Percentiles rank a stretch among this genome's conserved stretches.
Evolutionary conservation across 192 early-diverging fungal species (phyloP).

Genomic region (Umbelopsis ramanniana): DNA sequence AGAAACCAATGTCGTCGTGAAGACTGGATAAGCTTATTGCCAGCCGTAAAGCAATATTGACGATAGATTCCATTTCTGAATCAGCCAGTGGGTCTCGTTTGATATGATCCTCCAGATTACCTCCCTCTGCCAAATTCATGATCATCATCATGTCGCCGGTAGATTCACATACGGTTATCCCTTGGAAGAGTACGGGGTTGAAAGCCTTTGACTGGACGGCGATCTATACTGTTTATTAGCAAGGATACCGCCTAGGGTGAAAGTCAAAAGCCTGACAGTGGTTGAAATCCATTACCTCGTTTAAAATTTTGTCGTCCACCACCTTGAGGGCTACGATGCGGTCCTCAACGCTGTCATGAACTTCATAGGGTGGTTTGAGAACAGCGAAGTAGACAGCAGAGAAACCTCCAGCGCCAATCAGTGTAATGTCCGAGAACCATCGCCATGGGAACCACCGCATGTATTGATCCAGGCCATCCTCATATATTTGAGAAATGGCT

Average conservation of each 20-base stretch:
- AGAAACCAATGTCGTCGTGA: slow-evolving; percentile 29
- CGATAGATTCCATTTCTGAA: slow-evolving; percentile 38
- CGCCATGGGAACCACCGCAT: slow-evolving; percentile 45
- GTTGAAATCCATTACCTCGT: slow-evolving; percentile 34
- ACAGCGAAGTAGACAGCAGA: slow-evolving; percentile 43
- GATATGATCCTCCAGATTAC: slow-evolving; percentile 40
- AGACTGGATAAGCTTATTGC: slow-evolving; percentile 35
- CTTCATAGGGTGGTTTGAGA: slow-evolving; percentile 37
- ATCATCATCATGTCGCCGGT: slow-evolving; percentile 47
- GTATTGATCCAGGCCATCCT: slow-evolving; percentile 32
- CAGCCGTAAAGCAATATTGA: slow-evolving; percentile 38
- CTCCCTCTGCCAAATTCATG: slow-evolving; percentile 43
- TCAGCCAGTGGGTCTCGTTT: slow-evolving; percentile 31
- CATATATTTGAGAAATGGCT: slow-evolving; percentile 31
- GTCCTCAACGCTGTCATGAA: slow-evolving; percentile 31
- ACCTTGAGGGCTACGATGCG: slow-evolving; percentile 34
- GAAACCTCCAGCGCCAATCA: slow-evolving; percentile 42
- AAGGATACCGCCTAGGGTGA: not conserved
- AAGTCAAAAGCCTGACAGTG: not conserved
- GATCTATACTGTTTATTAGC: slow-evolving; percentile 8
- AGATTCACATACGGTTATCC: slow-evolving; percentile 43
- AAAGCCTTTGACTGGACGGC: slow-evolving; percentile 37
- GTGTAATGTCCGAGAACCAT: slow-evolving; percentile 42
- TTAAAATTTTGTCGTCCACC: slow-evolving; percentile 40
- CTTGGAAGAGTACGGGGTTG: slow-evolving; percentile 39